A percentile compares a stretch with the other conserved stretches of the same genome.
Conservation (phyloP, 2,329 filamentous ascomycete genomes). For the Aurifilum marmelostoma region DNA sequence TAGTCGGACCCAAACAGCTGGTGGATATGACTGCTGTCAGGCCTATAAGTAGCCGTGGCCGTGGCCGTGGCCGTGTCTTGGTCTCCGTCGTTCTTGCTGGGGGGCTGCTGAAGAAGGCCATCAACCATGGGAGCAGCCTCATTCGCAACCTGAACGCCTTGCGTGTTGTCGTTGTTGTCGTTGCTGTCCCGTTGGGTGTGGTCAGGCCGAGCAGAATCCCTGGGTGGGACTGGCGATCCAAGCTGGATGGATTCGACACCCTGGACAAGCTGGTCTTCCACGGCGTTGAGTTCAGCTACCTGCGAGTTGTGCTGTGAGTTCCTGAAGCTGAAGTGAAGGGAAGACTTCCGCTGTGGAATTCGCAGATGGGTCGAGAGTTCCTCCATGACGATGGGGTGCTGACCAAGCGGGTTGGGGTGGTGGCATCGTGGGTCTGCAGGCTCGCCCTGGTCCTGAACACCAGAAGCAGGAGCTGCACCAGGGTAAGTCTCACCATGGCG, state of each 20-base stretch:
- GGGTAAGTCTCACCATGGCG: background rate
- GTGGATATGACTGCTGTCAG: background rate
- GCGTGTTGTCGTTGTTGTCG: background rate
- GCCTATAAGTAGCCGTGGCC: background rate
- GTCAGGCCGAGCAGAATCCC: background rate
- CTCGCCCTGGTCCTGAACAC: background rate
- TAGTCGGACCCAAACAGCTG: background rate
- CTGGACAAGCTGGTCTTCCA: slow-evolving; percentile 14
- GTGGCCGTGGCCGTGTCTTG: background rate
- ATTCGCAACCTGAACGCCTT: background rate
- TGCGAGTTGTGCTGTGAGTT: slow-evolving; percentile 7
- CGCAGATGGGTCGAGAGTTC: background rate
- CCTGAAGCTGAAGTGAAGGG: slow-evolving; percentile 14
- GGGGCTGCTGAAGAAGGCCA: background rate
- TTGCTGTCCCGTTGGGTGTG: background rate
- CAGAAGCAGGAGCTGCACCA: background rate
- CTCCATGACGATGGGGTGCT: slow-evolving; percentile 23
- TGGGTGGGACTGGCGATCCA: background rate
- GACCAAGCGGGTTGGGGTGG: slow-evolving; percentile 25
- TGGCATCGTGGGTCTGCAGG: background rate
- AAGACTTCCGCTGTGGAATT: slow-evolving; percentile 23
- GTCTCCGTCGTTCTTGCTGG: background rate
- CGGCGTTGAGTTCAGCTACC: background rate
- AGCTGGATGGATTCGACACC: slow-evolving; percentile 5
- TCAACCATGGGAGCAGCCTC: background rate